Evolutionary conservation across 2,329 filamentous ascomycete genomes (phyloP), one percentile per base, ranked within the genome.

Genomic region (Diplodia scrobiculata): DNA sequence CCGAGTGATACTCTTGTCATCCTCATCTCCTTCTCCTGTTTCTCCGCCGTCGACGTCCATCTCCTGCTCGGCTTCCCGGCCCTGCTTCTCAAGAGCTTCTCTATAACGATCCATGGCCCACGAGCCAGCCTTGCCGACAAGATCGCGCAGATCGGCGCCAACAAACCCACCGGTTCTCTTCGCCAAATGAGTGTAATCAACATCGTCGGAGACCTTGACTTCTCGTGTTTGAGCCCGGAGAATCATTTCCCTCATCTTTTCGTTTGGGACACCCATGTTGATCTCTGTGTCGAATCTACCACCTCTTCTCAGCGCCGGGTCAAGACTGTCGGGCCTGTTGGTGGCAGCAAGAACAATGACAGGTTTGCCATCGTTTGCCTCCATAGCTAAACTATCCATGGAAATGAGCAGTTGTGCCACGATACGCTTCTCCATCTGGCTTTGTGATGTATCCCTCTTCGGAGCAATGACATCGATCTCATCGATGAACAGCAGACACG

Each of bases 341-440:
- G 94, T 97, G 2, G 95, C 95, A 0, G 93, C 95, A 60, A 98
- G 84, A 14, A 97, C 91, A 36, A 98, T 89, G 9, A 98, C 91
- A 1, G 90, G 89, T 73, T 91, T 91, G 2, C 87, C 88, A 14
- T 86, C 87, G 3, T 89, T 88, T 68, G 88, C 87, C 65, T 91
- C 87, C 69, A 90, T 82, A 45, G 87, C 84, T 48, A 98, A 82
- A 66, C 81, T 88, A 72, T 92, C 90, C 90, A 98, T 96, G 66
- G 92, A 96, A 21, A 90, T 89, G 66, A 91, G 81, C 69, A 98
- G 87, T 73, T 96, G 91, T 0, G 88, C 86, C 13, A 96, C 89
- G 68, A 96, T 95, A 63, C 92, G 84, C 73, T 92, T 91, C 75
- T 97, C 92, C 87, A 96, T 94, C 70, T 97, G 92, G 72, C 90